Conservation (phyloP, 768 basidiomycete genomes). For the Xerocomellus chrysenteron region DNA sequence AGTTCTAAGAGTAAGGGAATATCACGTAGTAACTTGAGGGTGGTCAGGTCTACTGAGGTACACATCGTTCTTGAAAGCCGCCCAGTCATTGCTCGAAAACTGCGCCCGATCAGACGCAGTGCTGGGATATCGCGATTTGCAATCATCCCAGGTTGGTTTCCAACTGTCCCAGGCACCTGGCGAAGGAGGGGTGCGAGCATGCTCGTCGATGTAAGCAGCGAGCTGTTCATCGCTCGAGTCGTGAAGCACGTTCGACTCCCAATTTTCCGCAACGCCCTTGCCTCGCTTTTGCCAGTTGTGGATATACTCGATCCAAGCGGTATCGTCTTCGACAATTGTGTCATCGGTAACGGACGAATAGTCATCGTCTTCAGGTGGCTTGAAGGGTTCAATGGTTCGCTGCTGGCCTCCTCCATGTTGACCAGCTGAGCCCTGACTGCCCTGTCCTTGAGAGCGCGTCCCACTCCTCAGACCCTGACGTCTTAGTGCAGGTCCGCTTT, state of each 20-base stretch:
- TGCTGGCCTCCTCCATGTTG: neutral
- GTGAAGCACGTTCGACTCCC: neutral
- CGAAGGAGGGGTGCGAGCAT: neutral
- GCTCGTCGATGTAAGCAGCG: neutral
- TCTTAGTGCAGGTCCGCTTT: neutral
- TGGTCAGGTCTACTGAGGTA: too few relatives aligned
- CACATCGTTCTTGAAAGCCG: too few relatives aligned
- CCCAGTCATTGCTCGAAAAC: too few relatives aligned
- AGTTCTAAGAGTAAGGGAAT: too few relatives aligned
- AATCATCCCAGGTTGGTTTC: too few relatives aligned
- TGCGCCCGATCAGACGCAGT: neutral
- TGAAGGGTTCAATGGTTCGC: neutral
- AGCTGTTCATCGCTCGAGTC: neutral
- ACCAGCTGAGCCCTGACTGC: neutral
- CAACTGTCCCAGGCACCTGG: neutral
- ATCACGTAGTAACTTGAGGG: too few relatives aligned
- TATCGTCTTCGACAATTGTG: neutral
- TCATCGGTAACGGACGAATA: neutral
- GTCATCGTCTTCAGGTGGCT: neutral
- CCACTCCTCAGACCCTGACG: neutral
- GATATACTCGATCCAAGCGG: constrained; percentile 1
- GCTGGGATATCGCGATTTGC: neutral
- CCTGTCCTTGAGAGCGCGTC: neutral
- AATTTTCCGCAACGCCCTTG: neutral
- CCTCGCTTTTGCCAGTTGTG: neutral